These are phyloP conservation scores for Isabelozyma heimii DNA, from an alignment of 805 yeast genomes.

Conservation along the genomic window DNA sequence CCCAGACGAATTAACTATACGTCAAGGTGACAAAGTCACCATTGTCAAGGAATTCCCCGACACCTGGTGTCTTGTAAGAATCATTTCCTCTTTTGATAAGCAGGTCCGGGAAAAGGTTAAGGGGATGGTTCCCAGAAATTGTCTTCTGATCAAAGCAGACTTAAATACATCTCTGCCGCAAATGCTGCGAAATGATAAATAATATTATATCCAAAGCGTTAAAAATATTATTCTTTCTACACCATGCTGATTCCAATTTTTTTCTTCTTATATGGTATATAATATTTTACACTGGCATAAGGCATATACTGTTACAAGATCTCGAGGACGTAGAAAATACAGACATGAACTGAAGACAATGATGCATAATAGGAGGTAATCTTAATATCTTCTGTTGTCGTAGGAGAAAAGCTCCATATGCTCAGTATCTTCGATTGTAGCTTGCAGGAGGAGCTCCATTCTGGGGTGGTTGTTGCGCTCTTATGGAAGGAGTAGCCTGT, in stretches of 20 bases:
- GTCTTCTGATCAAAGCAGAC: background rate
- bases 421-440: slow-evolving; percentile 1
- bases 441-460: slow-evolving; percentile 10
- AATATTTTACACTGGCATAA: too few species aligned
- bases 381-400: too few species aligned
- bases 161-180: background rate
- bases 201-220: too few species aligned
- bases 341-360: background rate
- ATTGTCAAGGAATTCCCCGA: slow-evolving; percentile 25
- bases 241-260: too few species aligned
- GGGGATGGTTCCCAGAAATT: background rate
- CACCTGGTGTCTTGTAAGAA: slow-evolving; percentile 37
- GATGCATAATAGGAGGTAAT: background rate
- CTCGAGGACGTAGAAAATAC: background rate
- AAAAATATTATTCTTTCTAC: too few species aligned
- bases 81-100: background rate
- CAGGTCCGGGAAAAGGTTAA: slow-evolving; percentile 1
- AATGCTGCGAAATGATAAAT: background rate
- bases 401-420: background rate
- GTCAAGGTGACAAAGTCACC: slow-evolving; percentile 27
- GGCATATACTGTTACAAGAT: background rate
- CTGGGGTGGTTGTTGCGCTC: slow-evolving; percentile 8
- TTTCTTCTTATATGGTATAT: too few species aligned
- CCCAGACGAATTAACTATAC: slow-evolving; percentile 32
- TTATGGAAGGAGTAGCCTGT: background rate